Base-by-base conservation (phyloP, 2,329 filamentous ascomycete genomes). In the Xylariales sp. region DNA sequence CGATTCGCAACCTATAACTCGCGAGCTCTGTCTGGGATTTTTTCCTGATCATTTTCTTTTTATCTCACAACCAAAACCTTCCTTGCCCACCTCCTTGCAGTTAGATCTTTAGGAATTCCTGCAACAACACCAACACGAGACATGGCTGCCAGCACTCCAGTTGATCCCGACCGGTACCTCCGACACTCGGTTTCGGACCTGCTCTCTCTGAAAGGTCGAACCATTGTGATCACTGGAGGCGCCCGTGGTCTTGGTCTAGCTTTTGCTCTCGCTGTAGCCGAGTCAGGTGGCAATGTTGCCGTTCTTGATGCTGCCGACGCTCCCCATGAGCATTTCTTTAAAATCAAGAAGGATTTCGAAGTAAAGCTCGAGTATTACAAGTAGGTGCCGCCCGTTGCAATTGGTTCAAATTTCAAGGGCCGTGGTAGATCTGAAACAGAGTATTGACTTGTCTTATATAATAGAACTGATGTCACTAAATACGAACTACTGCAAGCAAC, bases 211-310 rank as follows among this genome's bases (percentile, higher is more conserved):
- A 53, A 58, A 28, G 60, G 59, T 29, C 63, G 61, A 43, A 71
- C 67, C 1, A 57, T 67, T 15, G 63, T 61, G 24, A 70, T 76
- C 27, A 76, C 72, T 1, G 72, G 72, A 6, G 72, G 67, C 29
- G 70, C 63, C 10, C 65, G 70, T n/a, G 71, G 72, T 13, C 58
- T 76, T 1, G 72, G 72, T 13, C 66, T 75, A 28, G 66, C 65
- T 14, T 60, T 76, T 13, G 65, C 72, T 5, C 57, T 59, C 18
- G 72, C 69, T 2, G 59, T 74, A 3, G 51, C 70, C 31, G 71
- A 75, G 46, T 65, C 69, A 12, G 67, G 70, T 13, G 71, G 65
- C 19, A 61, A 69, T 47, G 69, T 69, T 30, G 67, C 65, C 6
- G 72, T 67, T 43, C 51, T 75, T 10, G 70, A 74, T 41, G 60